Evolutionary conservation across 768 basidiomycete genomes (phyloP).

Genomic region (Pleurotus sapidus): DNA sequence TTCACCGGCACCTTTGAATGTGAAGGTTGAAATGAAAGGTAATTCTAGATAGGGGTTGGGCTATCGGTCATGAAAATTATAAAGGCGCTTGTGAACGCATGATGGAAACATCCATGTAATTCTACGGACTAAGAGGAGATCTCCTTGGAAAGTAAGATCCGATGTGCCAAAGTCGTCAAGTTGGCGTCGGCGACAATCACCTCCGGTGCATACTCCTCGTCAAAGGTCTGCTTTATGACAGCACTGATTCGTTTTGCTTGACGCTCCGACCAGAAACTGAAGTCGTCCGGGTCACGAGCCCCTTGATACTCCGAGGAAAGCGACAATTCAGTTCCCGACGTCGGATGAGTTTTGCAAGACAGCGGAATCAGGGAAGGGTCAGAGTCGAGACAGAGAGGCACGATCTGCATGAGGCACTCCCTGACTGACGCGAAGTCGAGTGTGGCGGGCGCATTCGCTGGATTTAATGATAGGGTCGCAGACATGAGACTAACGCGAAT

Average conservation of each 20-base stretch:
- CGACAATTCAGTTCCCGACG: constrained; percentile 14
- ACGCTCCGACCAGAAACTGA: constrained; percentile 86
- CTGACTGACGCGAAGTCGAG: constrained; percentile 68
- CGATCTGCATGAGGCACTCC: constrained; percentile 66
- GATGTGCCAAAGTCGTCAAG: constrained; percentile 75
- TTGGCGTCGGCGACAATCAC: constrained; percentile 96
- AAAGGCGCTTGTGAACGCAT: too few species aligned
- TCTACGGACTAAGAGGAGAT: constrained; percentile 31
- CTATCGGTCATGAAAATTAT: too few species aligned
- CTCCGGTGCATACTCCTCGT: constrained; percentile 84
- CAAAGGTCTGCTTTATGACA: constrained; percentile 79
- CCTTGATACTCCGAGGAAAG: constrained; percentile 29
- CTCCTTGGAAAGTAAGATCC: constrained; percentile 78
- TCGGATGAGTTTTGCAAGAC: constrained; percentile 46
- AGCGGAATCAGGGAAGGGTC: constrained; percentile 80
- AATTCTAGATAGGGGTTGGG: too few species aligned
- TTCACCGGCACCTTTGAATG: neutral
- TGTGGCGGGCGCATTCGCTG: constrained; percentile 68
- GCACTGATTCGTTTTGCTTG: constrained; percentile 89
- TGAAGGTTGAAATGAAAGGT: too few species aligned
- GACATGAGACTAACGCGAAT: constrained; percentile 4
- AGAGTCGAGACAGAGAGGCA: constrained; percentile 83
- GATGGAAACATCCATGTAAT: neutral
- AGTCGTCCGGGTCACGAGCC: constrained; percentile 82
- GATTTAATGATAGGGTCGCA: constrained; percentile 9